Conservation (phyloP, 768 basidiomycete species). For the Mycena leptocephala region DNA sequence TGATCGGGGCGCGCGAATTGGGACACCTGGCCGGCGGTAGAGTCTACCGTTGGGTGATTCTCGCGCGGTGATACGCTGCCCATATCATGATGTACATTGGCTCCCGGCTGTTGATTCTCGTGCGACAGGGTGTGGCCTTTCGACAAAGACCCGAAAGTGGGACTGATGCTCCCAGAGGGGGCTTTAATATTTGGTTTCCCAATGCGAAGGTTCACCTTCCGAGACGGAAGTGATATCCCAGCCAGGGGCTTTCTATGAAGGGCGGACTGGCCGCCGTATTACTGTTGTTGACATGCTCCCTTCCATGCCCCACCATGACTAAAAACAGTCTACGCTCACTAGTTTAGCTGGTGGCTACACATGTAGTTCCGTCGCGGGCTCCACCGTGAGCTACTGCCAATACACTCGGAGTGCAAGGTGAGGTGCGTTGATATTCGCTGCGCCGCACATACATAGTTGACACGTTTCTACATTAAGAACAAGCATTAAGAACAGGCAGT, state of each 20-base stretch:
- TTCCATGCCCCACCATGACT: too few species aligned
- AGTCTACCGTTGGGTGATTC: neutral
- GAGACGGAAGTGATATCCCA: neutral
- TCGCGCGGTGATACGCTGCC: neutral
- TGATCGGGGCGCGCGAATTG: neutral
- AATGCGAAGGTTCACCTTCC: neutral
- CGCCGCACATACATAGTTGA: neutral
- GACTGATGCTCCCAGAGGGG: neutral
- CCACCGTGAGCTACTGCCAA: too few species aligned
- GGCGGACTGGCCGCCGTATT: too few species aligned
- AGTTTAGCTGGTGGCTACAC: too few species aligned
- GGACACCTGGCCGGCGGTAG: neutral
- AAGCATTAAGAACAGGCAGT: too few species aligned
- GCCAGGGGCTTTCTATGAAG: too few species aligned
- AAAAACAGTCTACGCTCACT: too few species aligned
- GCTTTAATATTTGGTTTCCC: neutral
- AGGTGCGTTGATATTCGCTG: neutral
- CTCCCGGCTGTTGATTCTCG: constrained; percentile 3
- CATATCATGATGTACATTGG: constrained; percentile 26
- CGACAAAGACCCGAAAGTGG: neutral
- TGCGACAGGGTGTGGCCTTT: neutral
- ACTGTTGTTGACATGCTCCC: too few species aligned
- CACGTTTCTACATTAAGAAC: neutral
- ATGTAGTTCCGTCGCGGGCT: neutral
- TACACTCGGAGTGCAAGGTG: neutral